These are phyloP conservation scores for Scolecobasidium constrictum DNA, from an alignment of 2,329 filamentous ascomycete genomes.

Conservation along the genomic window DNA sequence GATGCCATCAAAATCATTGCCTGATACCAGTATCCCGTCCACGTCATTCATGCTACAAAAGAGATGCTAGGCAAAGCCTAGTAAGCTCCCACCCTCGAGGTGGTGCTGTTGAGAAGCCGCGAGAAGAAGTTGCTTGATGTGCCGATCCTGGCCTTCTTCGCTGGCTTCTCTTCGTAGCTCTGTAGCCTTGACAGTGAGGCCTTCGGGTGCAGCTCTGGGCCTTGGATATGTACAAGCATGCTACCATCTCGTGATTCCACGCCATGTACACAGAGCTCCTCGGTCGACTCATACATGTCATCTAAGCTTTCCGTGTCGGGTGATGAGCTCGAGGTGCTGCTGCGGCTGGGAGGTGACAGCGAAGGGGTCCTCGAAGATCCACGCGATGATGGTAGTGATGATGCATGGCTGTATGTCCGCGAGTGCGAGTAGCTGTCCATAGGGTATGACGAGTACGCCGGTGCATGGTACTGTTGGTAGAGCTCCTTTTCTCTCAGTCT, in stretches of 20 bases:
- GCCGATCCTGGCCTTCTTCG: slow-evolving; percentile 27
- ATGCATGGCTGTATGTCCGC: slow-evolving; percentile 16
- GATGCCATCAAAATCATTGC: no score
- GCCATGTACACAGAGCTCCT: slow-evolving; percentile 22
- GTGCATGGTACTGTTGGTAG: slow-evolving; percentile 23
- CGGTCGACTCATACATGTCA: slow-evolving; percentile 16
- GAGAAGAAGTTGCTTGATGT: slow-evolving; percentile 5
- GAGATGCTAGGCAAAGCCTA: no score
- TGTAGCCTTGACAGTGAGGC: slow-evolving; percentile 21
- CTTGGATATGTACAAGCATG: slow-evolving; percentile 33
- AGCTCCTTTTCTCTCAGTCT: slow-evolving; percentile 26
- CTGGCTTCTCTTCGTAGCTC: slow-evolving; percentile 23
- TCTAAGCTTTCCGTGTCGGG: slow-evolving; percentile 22
- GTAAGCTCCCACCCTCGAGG: background rate
- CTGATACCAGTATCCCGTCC: no score
- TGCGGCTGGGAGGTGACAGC: slow-evolving; percentile 15
- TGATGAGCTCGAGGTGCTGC: slow-evolving; percentile 23
- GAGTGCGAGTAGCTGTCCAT: slow-evolving; percentile 19
- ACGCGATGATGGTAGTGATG: slow-evolving; percentile 19
- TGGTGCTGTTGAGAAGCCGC: slow-evolving; percentile 8
- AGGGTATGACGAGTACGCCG: slow-evolving; percentile 22
- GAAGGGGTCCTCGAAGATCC: slow-evolving; percentile 13
- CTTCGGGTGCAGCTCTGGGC: slow-evolving; percentile 20
- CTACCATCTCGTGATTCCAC: slow-evolving; percentile 31
- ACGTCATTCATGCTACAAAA: no score